phyloP scores from a whole-genome alignment of 2,329 filamentous ascomycete genomes.

The Cryphonectria parasitica region DNA sequence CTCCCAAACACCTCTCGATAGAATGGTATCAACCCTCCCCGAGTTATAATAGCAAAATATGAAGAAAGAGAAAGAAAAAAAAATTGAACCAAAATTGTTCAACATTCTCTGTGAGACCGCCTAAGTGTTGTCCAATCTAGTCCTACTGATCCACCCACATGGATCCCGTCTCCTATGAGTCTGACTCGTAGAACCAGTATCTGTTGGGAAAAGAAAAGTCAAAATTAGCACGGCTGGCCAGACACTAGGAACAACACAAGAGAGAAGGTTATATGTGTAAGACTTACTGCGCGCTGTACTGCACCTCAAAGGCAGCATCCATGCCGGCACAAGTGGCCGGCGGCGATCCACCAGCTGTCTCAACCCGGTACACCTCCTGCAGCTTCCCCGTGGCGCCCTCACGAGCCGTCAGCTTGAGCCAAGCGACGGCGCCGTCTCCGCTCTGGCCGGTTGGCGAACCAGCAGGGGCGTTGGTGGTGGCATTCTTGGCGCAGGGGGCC shows the following conservation, averaged over 20 bases:
- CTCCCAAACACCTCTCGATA: slow-evolving; percentile 15
- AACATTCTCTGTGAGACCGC: neutral
- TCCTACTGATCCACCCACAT: neutral
- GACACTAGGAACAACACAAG: neutral
- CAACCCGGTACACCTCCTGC: slow-evolving; percentile 79
- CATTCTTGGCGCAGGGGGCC: slow-evolving; percentile 65
- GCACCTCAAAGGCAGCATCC: slow-evolving; percentile 67
- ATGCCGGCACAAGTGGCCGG: slow-evolving; percentile 74
- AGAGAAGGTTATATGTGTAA: neutral
- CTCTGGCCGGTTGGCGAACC: slow-evolving; percentile 61
- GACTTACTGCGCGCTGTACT: slow-evolving; percentile 85
- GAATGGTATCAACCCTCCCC: slow-evolving; percentile 18
- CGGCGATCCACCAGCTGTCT: slow-evolving; percentile 79
- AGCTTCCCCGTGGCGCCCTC: slow-evolving; percentile 63
- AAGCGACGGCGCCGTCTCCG: slow-evolving; percentile 73
- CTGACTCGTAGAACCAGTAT: slow-evolving; percentile 45
- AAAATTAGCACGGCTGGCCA: neutral
- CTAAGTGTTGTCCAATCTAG: neutral
- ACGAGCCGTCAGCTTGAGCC: slow-evolving; percentile 60
- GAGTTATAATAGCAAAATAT: neutral
- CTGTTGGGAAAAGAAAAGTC: slow-evolving; percentile 31
- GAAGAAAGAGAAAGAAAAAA: neutral
- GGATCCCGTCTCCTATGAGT: neutral
- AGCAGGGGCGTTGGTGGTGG: slow-evolving; percentile 63
- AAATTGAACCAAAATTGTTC: neutral